These are phyloP conservation scores for Terfezia boudieri DNA, from an alignment of 495 filamentous ascomycete genomes.

Conservation along the genomic window DNA sequence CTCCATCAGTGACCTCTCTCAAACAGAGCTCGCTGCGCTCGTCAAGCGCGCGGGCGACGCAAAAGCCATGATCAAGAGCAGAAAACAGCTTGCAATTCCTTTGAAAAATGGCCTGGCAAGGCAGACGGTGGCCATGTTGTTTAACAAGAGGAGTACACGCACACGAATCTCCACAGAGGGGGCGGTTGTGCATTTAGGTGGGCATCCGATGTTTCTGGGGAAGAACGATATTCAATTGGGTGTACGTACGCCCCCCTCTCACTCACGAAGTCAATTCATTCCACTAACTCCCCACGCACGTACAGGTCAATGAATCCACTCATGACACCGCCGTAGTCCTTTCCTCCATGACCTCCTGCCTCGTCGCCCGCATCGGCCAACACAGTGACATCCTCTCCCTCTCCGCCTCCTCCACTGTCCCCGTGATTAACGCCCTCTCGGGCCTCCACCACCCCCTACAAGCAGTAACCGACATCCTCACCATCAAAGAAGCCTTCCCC, in stretches of 20 bases:
- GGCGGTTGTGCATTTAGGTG: constrained; percentile 60
- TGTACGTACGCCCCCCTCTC: constrained; percentile 25
- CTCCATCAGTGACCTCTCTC: constrained; percentile 65
- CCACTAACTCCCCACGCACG: background rate
- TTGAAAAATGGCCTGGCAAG: constrained; percentile 39
- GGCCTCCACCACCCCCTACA: constrained; percentile 81
- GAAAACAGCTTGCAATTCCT: constrained; percentile 9
- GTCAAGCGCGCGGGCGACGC: constrained; percentile 56
- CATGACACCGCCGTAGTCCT: constrained; percentile 75
- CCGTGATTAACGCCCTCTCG: constrained; percentile 85
- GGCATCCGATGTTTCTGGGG: constrained; percentile 87
- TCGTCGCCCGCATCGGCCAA: constrained; percentile 68
- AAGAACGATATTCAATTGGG: constrained; percentile 90
- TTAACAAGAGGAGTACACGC: constrained; percentile 81
- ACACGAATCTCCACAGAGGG: constrained; percentile 84
- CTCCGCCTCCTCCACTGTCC: constrained; percentile 59
- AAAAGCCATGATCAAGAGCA: constrained; percentile 58
- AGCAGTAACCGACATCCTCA: constrained; percentile 78
- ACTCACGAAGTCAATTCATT: background rate
- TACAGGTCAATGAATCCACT: constrained; percentile 63
- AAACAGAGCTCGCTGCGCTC: constrained; percentile 54
- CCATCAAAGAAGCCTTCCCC: constrained; percentile 53
- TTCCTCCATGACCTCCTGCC: constrained; percentile 74
- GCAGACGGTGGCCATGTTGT: constrained; percentile 81
- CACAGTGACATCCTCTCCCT: constrained; percentile 63